Percentiles rank a stretch among this genome's conserved stretches.
Conservation (phyloP, 805 yeast species). For the Candida patagonica region DNA sequence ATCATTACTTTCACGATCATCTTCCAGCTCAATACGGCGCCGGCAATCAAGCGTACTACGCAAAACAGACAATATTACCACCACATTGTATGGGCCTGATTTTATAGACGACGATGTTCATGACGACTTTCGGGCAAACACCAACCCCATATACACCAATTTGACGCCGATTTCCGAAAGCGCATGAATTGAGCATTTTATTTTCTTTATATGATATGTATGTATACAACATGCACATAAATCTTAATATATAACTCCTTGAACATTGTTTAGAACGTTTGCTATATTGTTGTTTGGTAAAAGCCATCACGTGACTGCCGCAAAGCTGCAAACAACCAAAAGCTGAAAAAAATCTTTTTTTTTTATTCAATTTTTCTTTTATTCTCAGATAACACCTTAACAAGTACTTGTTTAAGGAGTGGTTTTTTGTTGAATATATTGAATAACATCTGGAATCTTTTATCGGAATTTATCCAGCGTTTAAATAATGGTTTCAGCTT, state of each 20-base stretch:
- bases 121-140: conserved; percentile 5
- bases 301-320: no score
- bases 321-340: no score
- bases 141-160: conserved; percentile 4
- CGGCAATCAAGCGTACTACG: conserved; percentile 10
- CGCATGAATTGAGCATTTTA: not conserved
- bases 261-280: no score
- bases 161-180: conserved; percentile 3
- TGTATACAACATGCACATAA: no score
- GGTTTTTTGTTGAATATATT: not conserved
- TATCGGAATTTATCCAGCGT: conserved; percentile 1
- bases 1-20: not conserved
- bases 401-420: not conserved
- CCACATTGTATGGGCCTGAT: conserved; percentile 9
- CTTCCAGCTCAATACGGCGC: conserved; percentile 3
- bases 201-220: no score
- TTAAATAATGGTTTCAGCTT: conserved; percentile 55
- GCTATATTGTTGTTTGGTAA: no score
- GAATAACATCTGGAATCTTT: not conserved
- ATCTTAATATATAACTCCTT: no score
- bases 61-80: conserved; percentile 10
- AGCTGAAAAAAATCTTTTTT: no score
- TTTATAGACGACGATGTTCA: not conserved
- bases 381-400: no score
- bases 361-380: no score